Evolutionary conservation across 2,329 filamentous ascomycete genomes (phyloP).

Genomic region (Lasiodiplodia citricola): DNA sequence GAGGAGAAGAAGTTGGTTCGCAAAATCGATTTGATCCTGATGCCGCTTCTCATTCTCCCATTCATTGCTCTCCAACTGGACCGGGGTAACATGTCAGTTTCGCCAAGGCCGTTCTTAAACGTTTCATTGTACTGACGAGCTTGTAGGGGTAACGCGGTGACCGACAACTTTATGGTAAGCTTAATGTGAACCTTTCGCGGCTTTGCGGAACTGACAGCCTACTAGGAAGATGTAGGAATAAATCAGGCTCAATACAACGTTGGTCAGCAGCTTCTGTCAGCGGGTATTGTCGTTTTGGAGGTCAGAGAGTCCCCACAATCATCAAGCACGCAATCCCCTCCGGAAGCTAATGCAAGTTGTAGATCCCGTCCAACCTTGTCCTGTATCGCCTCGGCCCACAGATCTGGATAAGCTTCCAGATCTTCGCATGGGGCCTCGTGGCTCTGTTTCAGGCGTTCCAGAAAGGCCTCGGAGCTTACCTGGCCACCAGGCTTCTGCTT

Average conservation of each 20-base stretch:
- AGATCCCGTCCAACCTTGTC: slow-evolving; percentile 26
- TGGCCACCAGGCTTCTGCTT: slow-evolving; percentile 47
- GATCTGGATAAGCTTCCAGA: slow-evolving; percentile 46
- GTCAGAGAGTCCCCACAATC: slow-evolving; percentile 4
- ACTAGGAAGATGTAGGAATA: slow-evolving; percentile 36
- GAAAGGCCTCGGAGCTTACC: slow-evolving; percentile 44
- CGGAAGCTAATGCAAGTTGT: slow-evolving; percentile 17
- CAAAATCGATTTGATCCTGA: slow-evolving; percentile 39
- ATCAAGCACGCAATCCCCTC: background rate
- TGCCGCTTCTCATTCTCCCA: slow-evolving; percentile 40
- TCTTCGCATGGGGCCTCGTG: slow-evolving; percentile 46
- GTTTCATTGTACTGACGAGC: background rate
- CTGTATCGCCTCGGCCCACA: slow-evolving; percentile 44
- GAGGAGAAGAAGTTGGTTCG: slow-evolving; percentile 38
- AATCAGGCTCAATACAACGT: slow-evolving; percentile 41
- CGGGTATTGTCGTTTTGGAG: slow-evolving; percentile 41
- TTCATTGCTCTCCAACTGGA: slow-evolving; percentile 43
- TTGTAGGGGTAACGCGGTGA: slow-evolving; percentile 32
- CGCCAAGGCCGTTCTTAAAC: too few relatives aligned
- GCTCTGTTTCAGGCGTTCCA: slow-evolving; percentile 51
- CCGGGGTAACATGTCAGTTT: slow-evolving; percentile 35
- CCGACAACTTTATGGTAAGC: slow-evolving; percentile 36
- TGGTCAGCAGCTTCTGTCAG: slow-evolving; percentile 41
- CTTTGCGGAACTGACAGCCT: background rate
- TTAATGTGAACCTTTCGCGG: background rate